These are phyloP conservation scores for Panicum miliaceum DNA, from an alignment of 176 grass and related monocot genomes.

Conservation along the genomic window DNA sequence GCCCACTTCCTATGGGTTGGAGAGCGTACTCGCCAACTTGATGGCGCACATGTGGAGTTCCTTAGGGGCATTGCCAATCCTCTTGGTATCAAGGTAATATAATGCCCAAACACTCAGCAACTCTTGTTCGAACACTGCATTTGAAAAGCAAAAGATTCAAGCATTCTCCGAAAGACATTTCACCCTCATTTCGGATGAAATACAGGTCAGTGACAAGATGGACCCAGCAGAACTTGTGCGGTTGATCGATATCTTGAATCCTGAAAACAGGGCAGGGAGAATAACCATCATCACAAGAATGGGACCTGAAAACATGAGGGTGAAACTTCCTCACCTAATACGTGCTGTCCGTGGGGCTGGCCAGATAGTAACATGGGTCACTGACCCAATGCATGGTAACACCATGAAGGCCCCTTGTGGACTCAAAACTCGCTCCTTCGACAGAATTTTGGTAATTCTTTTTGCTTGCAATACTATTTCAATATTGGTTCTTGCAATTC, in stretches of 20 bases:
- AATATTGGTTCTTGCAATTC: background rate
- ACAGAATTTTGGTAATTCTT: constrained; percentile 76
- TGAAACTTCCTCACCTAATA: constrained; percentile 88
- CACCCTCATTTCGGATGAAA: constrained; percentile 4
- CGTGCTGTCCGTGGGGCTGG: constrained; percentile 85
- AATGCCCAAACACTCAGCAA: background rate
- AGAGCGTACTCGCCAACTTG: constrained; percentile 91
- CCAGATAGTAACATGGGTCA: constrained; percentile 90
- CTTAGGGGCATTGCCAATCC: constrained; percentile 86
- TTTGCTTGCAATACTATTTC: constrained; percentile 23
- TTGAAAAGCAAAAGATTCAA: background rate
- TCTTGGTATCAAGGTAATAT: constrained; percentile 84
- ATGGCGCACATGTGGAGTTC: constrained; percentile 89
- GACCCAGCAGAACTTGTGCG: constrained; percentile 84
- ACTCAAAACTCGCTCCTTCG: constrained; percentile 89
- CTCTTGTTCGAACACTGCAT: constrained; percentile 8
- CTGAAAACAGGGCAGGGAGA: constrained; percentile 80
- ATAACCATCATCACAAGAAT: constrained; percentile 85
- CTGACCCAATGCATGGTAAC: constrained; percentile 96
- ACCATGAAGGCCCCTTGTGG: constrained; percentile 95
- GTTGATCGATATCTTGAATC: constrained; percentile 92
- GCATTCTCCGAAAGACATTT: constrained; percentile 4
- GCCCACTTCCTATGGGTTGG: constrained; percentile 93
- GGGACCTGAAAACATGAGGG: constrained; percentile 97
- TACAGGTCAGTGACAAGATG: constrained; percentile 92